Base-by-base conservation (phyloP, 164 flowering plant species). In the Piper betle region DNA sequence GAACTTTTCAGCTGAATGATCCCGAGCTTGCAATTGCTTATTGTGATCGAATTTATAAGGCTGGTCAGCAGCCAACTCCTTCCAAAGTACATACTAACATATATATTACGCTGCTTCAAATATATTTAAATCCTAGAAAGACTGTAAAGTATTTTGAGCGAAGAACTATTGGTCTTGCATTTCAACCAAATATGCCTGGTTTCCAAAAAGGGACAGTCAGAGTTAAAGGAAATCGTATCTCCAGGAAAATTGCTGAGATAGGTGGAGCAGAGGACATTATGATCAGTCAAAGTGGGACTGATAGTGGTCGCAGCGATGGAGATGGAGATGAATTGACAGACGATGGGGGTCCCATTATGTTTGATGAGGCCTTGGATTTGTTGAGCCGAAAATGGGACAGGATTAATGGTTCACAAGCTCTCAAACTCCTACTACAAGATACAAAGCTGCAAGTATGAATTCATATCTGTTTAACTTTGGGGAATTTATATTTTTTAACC, bases 361-460 rank as follows among this genome's bases (percentile, higher is more conserved):
- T 82, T 61, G 96, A 91, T 68, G 88, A 88, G 79, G 90, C 83
- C 61, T 80, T 88, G 70, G 88, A 91, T 78, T 71, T 94, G 61
- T 78, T 94, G 74, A 74, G 96, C 74, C 75, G 63, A 68, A 82
- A 89, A 72, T 91, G 99, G 99, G 91, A 91, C 58, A 74, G 96
- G 71, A 80, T 91, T 60, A 84, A 94, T 83, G 99, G 99, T 65
- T 93, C 97, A 39, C 97, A 91, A 72, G 97, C 99, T 53, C 84
- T 94, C 58, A 87, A 78, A 64, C 84, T 91, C 60, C 81, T 94
- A 66, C 99, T 97, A 0, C 86, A 76, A 66, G 91, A 88, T 66
- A 91, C 99, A 46, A 94, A 84, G 64, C 77, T 94, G 56, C 90
- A 88, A 97, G 99, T 94, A 82, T 65, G 12, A n/a, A 62, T 58